Conservation (phyloP, 768 basidiomycete genomes). For the Pisolithus sp. region DNA sequence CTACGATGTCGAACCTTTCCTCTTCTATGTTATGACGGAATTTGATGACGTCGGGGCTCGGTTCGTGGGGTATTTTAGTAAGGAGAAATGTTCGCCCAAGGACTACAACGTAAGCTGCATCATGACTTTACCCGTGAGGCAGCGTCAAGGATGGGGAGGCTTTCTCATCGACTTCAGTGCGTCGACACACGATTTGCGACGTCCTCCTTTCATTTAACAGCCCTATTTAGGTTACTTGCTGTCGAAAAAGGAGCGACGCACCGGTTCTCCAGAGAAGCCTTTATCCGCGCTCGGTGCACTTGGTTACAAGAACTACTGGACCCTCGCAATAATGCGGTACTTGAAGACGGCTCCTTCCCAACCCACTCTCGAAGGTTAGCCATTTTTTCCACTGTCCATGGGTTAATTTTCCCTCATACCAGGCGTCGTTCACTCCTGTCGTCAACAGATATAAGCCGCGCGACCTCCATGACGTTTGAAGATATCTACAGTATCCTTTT, state of each 20-base stretch:
- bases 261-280: conserved; percentile 94
- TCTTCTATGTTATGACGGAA: conserved; percentile 97
- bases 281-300: conserved; percentile 87
- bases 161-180: conserved; percentile 95
- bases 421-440: conserved; percentile 14
- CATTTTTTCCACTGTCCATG: conserved; percentile 6
- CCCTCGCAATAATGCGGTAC: conserved; percentile 77
- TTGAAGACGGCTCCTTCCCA: conserved; percentile 52
- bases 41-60: conserved; percentile 83
- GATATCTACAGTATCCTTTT: conserved; percentile 74
- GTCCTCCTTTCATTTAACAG: conserved; percentile 1
- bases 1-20: conserved; percentile 98
- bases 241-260: conserved; percentile 87
- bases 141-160: conserved; percentile 95
- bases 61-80: conserved; percentile 98
- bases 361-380: conserved; percentile 69
- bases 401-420: conserved; percentile 11
- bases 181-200: conserved; percentile 5
- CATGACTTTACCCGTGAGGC: conserved; percentile 95
- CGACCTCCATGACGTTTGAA: conserved; percentile 87
- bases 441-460: conserved; percentile 66
- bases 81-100: conserved; percentile 95
- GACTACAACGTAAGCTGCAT: conserved; percentile 99
- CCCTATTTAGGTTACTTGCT: conserved; percentile 76
- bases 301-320: conserved; percentile 97